Base-by-base conservation (phyloP, 345 rosid species). In the Gossypioides kirkii region DNA sequence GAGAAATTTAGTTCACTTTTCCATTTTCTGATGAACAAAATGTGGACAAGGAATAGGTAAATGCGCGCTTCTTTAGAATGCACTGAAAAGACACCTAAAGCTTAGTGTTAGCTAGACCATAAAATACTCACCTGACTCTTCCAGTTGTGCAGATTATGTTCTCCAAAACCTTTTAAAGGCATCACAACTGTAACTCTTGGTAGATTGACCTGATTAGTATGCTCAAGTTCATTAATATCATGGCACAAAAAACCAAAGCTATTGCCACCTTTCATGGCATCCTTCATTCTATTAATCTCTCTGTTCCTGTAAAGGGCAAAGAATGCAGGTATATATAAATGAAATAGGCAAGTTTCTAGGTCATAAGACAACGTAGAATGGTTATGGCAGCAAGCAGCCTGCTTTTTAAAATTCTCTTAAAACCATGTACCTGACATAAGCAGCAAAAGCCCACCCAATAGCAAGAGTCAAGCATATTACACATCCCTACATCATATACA, bases 121-220 rank as follows among this genome's bases (percentile, higher is more conserved):
- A 49, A 77, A 70, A 61, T 36, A 41, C 84, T 80, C 36, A 92
- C 99, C 94, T 95, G 98, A 84, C 93, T 92, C 80, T 85, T 92
- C 99, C 99, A 95, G 4, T 95, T 95, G 78, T 84, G 96, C 74
- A 91, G 80, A 84, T 95, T 95, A 79, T 92, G 98, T 77, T 95
- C 99, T 72, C 99, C 97, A 71, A 91, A 91, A 61, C 98, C 99
- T 84, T 95, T 95, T 20, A 95, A 87, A 76, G 98, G 99, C 99
- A 95, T 91, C 59, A 95, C 82, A 63, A 95, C 94, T 5, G 89
- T 63, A 47, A 95, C 97, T 69, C 93, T 87, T n/a, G 99, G 98
- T 72, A 95, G 84, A 75, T 84, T 85, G 83, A 75, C 76, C 87
- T 95, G 99, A 80, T 78, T 79, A 76, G 89, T 84, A 81, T 95